Conservation (phyloP, 306 rosid genomes). For the Quercus glauca region DNA sequence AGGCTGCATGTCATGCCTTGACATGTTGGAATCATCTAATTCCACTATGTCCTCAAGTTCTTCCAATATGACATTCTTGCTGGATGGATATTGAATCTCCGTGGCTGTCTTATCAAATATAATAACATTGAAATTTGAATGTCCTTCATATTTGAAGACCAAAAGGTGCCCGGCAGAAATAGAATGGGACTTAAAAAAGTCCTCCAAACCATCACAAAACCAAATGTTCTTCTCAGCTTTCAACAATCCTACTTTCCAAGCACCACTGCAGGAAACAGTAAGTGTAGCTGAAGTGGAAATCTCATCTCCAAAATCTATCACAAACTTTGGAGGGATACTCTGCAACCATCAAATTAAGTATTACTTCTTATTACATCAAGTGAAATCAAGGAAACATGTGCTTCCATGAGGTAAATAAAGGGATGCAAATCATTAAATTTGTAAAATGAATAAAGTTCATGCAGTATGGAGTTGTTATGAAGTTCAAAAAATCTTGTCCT, state of each 20-base stretch:
- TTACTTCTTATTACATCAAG: no score
- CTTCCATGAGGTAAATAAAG: no score
- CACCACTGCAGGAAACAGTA: slow-evolving; percentile 3
- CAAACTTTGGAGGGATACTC: slow-evolving; percentile 15
- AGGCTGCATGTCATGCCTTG: no score
- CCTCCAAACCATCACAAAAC: slow-evolving; percentile 8
- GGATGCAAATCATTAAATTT: no score
- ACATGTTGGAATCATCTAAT: no score
- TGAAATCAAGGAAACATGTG: no score
- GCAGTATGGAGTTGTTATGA: no score
- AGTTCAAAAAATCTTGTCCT: no score
- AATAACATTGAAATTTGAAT: background rate
- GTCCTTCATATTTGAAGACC: background rate
- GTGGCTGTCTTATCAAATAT: slow-evolving; percentile 5
- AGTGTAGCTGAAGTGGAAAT: background rate
- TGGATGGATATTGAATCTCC: slow-evolving; percentile 20
- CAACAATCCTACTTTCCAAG: slow-evolving; percentile 17
- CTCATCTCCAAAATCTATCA: slow-evolving; percentile 1
- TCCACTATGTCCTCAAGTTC: no score
- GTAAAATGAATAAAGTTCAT: no score
- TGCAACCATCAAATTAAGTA: background rate
- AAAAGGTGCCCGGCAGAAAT: slow-evolving; percentile 5
- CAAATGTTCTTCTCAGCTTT: background rate
- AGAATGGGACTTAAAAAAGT: slow-evolving; percentile 8
- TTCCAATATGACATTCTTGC: no score